Evolutionary conservation across 2,329 filamentous ascomycete species (phyloP).

Genomic region (Fusarium agapanthi): DNA sequence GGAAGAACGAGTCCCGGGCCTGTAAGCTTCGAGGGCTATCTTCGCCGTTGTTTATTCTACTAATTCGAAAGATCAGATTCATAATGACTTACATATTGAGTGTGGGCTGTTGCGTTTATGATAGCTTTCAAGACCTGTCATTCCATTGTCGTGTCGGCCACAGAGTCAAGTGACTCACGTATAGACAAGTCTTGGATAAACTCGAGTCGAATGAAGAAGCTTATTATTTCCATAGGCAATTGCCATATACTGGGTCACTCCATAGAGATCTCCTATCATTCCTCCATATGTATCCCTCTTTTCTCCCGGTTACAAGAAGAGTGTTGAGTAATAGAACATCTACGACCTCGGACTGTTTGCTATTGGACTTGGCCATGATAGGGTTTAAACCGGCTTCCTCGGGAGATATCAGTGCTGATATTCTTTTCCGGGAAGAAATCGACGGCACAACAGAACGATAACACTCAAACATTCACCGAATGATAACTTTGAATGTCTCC

Average conservation of each 20-base stretch:
- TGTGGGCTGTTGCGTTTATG: neutral
- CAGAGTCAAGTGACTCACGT: neutral
- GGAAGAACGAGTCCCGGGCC: neutral
- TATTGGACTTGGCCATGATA: neutral
- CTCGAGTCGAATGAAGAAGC: neutral
- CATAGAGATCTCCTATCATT: no score
- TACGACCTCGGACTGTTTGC: neutral
- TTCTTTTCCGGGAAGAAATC: neutral
- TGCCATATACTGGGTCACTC: neutral
- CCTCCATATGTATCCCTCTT: neutral
- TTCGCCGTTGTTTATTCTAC: neutral
- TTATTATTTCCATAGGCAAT: neutral
- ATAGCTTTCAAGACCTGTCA: neutral
- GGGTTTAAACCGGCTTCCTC: neutral
- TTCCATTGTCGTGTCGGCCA: neutral
- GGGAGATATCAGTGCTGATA: neutral
- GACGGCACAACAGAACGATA: neutral
- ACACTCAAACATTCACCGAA: no score
- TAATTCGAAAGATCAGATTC: neutral
- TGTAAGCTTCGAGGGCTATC: neutral
- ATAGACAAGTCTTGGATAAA: neutral
- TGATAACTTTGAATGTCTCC: neutral
- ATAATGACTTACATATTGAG: neutral
- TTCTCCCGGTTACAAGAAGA: neutral
- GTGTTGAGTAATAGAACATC: neutral